Evolutionary conservation across 2,329 filamentous ascomycete species (phyloP).

Genomic region (Calonectria crousiana): DNA sequence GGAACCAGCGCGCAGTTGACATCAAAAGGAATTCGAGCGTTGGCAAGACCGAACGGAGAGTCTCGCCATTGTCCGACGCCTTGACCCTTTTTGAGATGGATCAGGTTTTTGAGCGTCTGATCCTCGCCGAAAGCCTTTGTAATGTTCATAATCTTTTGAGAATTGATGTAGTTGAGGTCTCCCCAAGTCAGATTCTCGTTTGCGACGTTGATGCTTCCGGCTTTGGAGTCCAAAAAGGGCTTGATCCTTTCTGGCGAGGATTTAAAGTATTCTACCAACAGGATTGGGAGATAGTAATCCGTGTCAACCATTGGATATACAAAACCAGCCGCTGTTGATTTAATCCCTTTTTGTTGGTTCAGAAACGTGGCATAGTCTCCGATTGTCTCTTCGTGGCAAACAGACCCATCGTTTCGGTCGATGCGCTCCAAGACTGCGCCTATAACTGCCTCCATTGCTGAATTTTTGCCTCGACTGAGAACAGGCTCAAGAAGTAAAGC

Average conservation of each 20-base stretch:
- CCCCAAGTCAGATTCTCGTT: slow-evolving; percentile 67
- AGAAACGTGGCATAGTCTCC: slow-evolving; percentile 74
- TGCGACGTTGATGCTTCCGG: slow-evolving; percentile 58
- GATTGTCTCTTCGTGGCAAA: slow-evolving; percentile 75
- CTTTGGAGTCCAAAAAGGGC: slow-evolving; percentile 55
- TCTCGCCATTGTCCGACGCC: slow-evolving; percentile 74
- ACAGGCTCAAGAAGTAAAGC: slow-evolving; percentile 69
- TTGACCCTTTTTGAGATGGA: slow-evolving; percentile 67
- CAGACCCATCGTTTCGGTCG: slow-evolving; percentile 69
- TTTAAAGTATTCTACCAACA: slow-evolving; percentile 71
- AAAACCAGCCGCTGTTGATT: slow-evolving; percentile 65
- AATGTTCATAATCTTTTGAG: slow-evolving; percentile 69
- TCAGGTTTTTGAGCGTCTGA: slow-evolving; percentile 65
- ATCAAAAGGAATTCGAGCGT: slow-evolving; percentile 73
- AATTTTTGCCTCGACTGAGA: slow-evolving; percentile 65
- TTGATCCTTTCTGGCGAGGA: slow-evolving; percentile 51
- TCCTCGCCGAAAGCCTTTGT: slow-evolving; percentile 66
- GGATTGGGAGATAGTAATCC: slow-evolving; percentile 70
- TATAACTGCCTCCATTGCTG: slow-evolving; percentile 72
- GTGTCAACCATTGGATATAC: slow-evolving; percentile 74
- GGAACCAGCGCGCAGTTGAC: slow-evolving; percentile 74
- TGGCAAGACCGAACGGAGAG: slow-evolving; percentile 69
- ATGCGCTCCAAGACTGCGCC: slow-evolving; percentile 71
- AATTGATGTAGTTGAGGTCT: slow-evolving; percentile 63
- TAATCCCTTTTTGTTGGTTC: slow-evolving; percentile 65